phyloP scores from a whole-genome alignment of 306 rosid species.

The Corylus avellana region DNA sequence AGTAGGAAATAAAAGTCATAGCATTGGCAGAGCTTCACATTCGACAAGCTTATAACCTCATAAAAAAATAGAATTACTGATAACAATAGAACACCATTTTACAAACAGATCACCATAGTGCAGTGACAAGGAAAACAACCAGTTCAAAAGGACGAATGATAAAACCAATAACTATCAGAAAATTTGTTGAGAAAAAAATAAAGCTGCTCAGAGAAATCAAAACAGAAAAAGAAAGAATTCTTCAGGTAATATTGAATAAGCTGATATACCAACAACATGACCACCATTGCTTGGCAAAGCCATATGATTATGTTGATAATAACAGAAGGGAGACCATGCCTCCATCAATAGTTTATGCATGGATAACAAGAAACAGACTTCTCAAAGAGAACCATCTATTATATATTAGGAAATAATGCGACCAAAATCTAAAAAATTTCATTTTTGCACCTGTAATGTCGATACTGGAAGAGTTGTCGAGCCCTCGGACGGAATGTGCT shows the following conservation, averaged over 20 bases:
- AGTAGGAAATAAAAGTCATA: neutral
- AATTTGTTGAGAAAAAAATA: neutral
- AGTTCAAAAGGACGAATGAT: neutral
- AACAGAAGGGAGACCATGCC: neutral
- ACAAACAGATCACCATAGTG: slow-evolving; percentile 4
- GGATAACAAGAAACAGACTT: neutral
- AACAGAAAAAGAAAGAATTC: neutral
- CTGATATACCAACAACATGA: neutral
- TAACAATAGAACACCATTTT: neutral
- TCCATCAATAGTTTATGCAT: neutral
- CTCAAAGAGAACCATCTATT: neutral
- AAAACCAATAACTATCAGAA: neutral
- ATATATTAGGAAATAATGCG: too few species aligned
- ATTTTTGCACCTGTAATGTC: slow-evolving; percentile 83
- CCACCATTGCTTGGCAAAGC: neutral
- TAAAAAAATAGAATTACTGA: neutral
- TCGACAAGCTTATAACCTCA: neutral
- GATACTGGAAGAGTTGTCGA: slow-evolving; percentile 90
- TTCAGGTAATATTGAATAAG: neutral
- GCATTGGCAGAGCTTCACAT: neutral
- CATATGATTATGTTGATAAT: neutral
- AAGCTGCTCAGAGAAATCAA: neutral
- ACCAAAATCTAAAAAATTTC: slow-evolving; percentile 15
- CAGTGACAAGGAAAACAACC: slow-evolving; percentile 1
- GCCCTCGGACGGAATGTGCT: slow-evolving; percentile 92